A percentile compares a stretch with the other conserved stretches of the same genome.
These are phyloP conservation scores for Leccinum broughii DNA, from an alignment of 768 basidiomycete genomes.

Conservation along the genomic window DNA sequence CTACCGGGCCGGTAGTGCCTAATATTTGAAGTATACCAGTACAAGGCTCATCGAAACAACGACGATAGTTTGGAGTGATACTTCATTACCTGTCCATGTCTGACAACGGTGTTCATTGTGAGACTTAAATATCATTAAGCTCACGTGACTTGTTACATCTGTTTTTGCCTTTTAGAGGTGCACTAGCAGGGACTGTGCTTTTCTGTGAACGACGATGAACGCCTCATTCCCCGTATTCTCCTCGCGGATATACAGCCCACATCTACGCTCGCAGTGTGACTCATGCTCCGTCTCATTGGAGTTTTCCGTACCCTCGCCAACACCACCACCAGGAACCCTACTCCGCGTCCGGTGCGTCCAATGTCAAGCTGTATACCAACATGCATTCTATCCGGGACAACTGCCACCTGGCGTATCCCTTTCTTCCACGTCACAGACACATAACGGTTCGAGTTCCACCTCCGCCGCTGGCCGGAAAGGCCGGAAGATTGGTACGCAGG, in stretches of 20 bases:
- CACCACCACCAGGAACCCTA: slow-evolving; percentile 54
- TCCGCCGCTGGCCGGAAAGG: slow-evolving; percentile 42
- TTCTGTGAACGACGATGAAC: slow-evolving; percentile 41
- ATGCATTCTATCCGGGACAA: slow-evolving; percentile 70
- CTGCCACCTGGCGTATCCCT: slow-evolving; percentile 36
- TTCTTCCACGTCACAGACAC: slow-evolving; percentile 17
- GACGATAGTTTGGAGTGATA: neutral
- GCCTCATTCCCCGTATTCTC: slow-evolving; percentile 50
- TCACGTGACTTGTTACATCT: neutral
- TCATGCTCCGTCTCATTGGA: slow-evolving; percentile 59
- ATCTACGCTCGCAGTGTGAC: slow-evolving; percentile 63
- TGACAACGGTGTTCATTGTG: no score
- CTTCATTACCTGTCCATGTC: no score
- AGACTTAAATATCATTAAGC: no score
- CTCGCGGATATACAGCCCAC: slow-evolving; percentile 67
- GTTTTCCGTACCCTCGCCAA: slow-evolving; percentile 63
- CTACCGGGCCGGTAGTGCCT: no score
- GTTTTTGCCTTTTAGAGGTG: neutral
- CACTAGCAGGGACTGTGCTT: neutral
- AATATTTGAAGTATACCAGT: neutral
- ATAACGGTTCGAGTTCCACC: slow-evolving; percentile 22
- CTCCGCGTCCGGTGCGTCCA: slow-evolving; percentile 71
- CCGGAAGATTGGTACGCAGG: slow-evolving; percentile 86
- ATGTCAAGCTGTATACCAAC: slow-evolving; percentile 59
- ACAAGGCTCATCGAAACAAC: neutral